A percentile compares a stretch with the other conserved stretches of the same genome.
These are phyloP conservation scores for Crithidia acanthocephali DNA, from an alignment of 208 protist genomes.

Conservation along the genomic window DNA sequence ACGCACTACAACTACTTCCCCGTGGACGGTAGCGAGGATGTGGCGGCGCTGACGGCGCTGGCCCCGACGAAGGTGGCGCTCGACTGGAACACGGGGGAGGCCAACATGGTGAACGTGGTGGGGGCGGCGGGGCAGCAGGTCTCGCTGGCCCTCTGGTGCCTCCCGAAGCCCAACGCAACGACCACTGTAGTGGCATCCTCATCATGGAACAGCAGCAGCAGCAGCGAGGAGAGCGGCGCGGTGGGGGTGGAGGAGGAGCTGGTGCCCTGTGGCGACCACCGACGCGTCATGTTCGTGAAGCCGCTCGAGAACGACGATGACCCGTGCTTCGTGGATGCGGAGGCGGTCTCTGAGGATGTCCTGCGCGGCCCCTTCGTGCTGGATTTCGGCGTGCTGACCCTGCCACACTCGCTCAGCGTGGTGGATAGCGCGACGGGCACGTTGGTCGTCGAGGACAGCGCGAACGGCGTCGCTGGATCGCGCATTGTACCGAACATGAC, in stretches of 20 bases:
- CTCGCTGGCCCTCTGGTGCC: conserved; percentile 59
- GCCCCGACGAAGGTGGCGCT: conserved; percentile 72
- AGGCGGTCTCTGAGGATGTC: conserved; percentile 41
- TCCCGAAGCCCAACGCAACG: conserved; percentile 10
- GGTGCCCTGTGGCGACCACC: conserved; percentile 59
- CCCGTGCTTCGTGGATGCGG: conserved; percentile 69
- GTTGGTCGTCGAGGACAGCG: conserved; percentile 28
- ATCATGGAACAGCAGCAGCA: conserved; percentile 5
- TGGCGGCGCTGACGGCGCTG: conserved; percentile 46
- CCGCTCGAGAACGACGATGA: conserved; percentile 65
- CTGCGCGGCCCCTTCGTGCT: conserved; percentile 65
- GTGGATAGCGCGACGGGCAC: conserved; percentile 1
- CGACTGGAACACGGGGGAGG: conserved; percentile 46
- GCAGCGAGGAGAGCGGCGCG: neutral
- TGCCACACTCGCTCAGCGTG: conserved; percentile 49
- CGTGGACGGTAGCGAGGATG: conserved; percentile 64
- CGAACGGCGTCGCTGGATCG: neutral
- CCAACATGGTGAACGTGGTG: conserved; percentile 60
- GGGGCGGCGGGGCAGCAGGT: conserved; percentile 58
- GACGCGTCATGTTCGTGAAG: conserved; percentile 72
- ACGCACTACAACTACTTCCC: conserved; percentile 67
- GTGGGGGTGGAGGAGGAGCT: conserved; percentile 23
- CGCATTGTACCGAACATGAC: conserved; percentile 44
- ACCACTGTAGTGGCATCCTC: neutral
- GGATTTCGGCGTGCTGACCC: conserved; percentile 55